Evolutionary conservation across 148 eudicot genomes (phyloP).

Genomic region (Spergularia bocconei): DNA sequence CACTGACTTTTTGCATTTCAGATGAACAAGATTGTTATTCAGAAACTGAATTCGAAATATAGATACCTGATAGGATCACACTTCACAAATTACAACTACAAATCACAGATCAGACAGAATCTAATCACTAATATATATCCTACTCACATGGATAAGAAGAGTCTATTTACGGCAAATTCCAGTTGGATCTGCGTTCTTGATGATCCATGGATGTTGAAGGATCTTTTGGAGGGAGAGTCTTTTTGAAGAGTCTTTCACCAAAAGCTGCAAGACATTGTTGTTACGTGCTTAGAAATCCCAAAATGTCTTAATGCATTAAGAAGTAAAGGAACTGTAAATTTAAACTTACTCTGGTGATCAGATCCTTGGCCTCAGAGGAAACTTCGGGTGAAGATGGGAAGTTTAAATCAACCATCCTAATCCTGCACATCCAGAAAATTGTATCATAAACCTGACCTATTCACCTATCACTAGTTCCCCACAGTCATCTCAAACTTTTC

Average conservation of each 20-base stretch:
- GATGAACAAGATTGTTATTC: not conserved
- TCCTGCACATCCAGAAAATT: conserved; percentile 36
- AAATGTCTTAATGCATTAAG: not conserved
- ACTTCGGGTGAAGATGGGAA: conserved; percentile 63
- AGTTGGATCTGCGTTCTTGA: conserved; percentile 48
- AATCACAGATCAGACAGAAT: not conserved
- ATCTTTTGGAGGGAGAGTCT: conserved; percentile 77
- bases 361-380: conserved; percentile 67
- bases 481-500: not conserved
- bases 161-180: conserved; percentile 40
- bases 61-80: not conserved
- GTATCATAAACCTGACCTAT: not conserved
- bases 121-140: not conserved
- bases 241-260: conserved; percentile 82
- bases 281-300: conserved; percentile 10
- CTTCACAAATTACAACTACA: conserved; percentile 7
- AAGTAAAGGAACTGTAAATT: not conserved
- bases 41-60: not conserved
- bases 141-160: not conserved
- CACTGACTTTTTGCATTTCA: not conserved
- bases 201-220: conserved; percentile 77
- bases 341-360: conserved; percentile 59
- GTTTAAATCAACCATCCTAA: conserved; percentile 67
- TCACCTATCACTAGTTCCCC: not conserved
- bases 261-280: conserved; percentile 51